Conservation (phyloP, 768 basidiomycete species). For the Phlegmacium glaucopus region DNA sequence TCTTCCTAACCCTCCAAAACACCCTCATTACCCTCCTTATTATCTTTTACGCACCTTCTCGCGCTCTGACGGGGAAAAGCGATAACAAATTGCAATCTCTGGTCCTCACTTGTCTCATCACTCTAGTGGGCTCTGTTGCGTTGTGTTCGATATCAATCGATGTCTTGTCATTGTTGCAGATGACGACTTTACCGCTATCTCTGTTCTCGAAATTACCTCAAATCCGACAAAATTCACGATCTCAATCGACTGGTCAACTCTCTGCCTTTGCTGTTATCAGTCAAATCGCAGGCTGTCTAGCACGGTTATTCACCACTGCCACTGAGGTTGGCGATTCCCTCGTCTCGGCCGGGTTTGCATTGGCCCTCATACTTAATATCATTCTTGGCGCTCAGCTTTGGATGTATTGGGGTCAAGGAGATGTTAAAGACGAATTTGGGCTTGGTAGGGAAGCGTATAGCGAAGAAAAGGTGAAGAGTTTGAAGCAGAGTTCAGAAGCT, state of each 20-base stretch:
- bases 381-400: slow-evolving; percentile 85
- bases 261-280: slow-evolving; percentile 89
- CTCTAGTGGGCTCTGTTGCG: slow-evolving; percentile 25
- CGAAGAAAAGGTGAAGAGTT: slow-evolving; percentile 10
- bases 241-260: slow-evolving; percentile 86
- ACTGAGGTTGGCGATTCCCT: slow-evolving; percentile 84
- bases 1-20: slow-evolving; percentile 91
- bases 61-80: slow-evolving; percentile 15
- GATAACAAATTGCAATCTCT: slow-evolving; percentile 29
- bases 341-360: slow-evolving; percentile 78
- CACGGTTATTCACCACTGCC: slow-evolving; percentile 89
- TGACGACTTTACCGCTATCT: slow-evolving; percentile 86
- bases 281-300: slow-evolving; percentile 86
- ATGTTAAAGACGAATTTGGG: slow-evolving; percentile 17
- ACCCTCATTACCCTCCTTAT: slow-evolving; percentile 86
- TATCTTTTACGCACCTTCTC: slow-evolving; percentile 52
- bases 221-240: slow-evolving; percentile 75
- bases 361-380: slow-evolving; percentile 79
- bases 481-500: slow-evolving; percentile 2
- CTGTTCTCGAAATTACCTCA: slow-evolving; percentile 94
- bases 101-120: slow-evolving; percentile 25
- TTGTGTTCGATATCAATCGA: slow-evolving; percentile 48
- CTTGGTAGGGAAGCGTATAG: slow-evolving; percentile 1
- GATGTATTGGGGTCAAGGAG: slow-evolving; percentile 72
- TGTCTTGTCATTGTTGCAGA: slow-evolving; percentile 67